phyloP scores from a whole-genome alignment of 192 early-diverging fungal genomes.

The Dissophora ornata region DNA sequence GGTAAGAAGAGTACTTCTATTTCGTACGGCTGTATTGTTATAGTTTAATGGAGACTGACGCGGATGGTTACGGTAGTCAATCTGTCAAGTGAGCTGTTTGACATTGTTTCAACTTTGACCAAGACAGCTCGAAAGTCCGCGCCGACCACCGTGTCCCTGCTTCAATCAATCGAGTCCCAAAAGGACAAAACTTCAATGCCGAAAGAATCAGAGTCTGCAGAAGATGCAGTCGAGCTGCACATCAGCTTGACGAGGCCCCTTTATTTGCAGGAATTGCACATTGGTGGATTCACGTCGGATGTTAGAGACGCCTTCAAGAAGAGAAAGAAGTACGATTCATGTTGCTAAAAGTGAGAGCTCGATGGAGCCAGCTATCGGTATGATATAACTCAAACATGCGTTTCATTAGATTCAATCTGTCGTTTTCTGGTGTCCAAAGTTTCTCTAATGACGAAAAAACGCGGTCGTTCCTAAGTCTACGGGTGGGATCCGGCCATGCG shows the following conservation, averaged over 20 bases:
- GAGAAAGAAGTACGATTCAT: conserved; percentile 17
- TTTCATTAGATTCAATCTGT: conserved; percentile 27
- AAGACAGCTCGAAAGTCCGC: conserved; percentile 13
- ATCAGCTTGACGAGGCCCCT: conserved; percentile 42
- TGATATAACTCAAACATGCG: too few species aligned
- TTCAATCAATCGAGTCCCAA: conserved; percentile 23
- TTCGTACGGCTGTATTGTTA: background rate
- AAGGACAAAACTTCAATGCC: background rate
- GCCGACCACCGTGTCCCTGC: conserved; percentile 23
- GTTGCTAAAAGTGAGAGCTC: too few species aligned
- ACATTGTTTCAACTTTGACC: conserved; percentile 17
- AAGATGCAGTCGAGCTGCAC: conserved; percentile 34
- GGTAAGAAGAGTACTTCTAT: conserved; percentile 5
- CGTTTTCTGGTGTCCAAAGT: conserved; percentile 38
- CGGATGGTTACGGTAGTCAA: conserved; percentile 13
- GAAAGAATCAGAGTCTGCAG: conserved; percentile 20
- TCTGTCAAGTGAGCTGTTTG: conserved; percentile 37
- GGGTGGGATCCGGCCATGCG: conserved; percentile 39
- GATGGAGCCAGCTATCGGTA: too few species aligned
- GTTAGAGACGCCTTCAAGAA: conserved; percentile 29
- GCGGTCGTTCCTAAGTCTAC: conserved; percentile 44
- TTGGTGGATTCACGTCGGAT: conserved; percentile 32
- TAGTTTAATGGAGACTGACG: background rate
- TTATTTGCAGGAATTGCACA: conserved; percentile 39
- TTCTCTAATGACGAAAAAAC: conserved; percentile 46